Evolutionary conservation across 208 protist genomes (phyloP).

Genomic region (Trypanosomatidae sp.): DNA sequence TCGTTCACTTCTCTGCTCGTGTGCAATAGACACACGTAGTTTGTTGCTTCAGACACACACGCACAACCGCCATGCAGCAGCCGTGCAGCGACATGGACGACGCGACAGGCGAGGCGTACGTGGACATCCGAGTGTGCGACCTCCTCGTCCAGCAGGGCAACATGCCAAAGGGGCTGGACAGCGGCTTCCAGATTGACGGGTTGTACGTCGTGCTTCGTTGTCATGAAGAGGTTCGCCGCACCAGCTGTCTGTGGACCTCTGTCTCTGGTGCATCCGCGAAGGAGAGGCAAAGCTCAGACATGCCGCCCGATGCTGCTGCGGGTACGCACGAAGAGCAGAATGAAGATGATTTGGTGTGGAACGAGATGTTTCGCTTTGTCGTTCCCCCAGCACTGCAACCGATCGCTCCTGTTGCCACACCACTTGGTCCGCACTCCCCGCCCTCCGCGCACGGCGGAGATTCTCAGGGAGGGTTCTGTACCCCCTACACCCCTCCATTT

Average conservation of each 20-base stretch:
- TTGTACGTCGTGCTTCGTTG: conserved; percentile 65
- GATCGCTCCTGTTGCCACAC: background rate
- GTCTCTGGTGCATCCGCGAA: background rate
- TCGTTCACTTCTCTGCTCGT: too few relatives aligned
- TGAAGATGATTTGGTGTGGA: conserved; percentile 33
- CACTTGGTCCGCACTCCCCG: background rate
- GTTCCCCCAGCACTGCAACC: background rate
- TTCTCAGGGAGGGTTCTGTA: background rate
- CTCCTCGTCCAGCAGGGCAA: conserved; percentile 21
- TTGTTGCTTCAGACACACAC: background rate
- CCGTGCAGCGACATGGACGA: background rate
- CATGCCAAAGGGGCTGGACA: conserved; percentile 21
- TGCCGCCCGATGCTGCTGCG: background rate
- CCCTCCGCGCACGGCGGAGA: background rate
- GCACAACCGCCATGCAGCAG: background rate
- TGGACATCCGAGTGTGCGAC: conserved; percentile 47
- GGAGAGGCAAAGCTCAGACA: background rate
- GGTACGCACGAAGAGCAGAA: background rate
- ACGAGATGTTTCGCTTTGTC: conserved; percentile 46
- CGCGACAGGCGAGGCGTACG: conserved; percentile 5
- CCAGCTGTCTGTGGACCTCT: conserved; percentile 28
- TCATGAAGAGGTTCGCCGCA: conserved; percentile 43
- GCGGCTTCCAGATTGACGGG: conserved; percentile 44
- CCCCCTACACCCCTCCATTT: background rate
- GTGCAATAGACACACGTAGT: background rate